Conservation (phyloP, 805 yeast genomes). For the Nakazawaea holstii region DNA sequence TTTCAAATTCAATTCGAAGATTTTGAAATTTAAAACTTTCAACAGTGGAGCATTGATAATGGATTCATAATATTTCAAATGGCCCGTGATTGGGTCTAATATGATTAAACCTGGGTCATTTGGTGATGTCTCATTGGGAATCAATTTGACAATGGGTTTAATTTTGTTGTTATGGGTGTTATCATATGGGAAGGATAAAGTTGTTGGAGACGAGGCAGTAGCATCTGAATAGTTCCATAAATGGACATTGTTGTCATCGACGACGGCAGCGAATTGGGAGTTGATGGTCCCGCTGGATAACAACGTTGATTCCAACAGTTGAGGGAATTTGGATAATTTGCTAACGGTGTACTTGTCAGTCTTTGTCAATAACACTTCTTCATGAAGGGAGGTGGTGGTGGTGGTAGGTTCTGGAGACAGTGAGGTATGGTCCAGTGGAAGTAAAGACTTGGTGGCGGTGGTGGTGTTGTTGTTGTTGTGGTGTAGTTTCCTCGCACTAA, state of each 20-base stretch:
- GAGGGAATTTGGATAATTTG: constrained; percentile 52
- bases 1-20: constrained; percentile 30
- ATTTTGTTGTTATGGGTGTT: constrained; percentile 19
- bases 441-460: not conserved
- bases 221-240: constrained; percentile 66
- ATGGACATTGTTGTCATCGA: constrained; percentile 45
- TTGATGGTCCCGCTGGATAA: constrained; percentile 22
- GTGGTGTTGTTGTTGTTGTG: not conserved
- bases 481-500: constrained; percentile 15
- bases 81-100: constrained; percentile 54
- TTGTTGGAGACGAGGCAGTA: constrained; percentile 34
- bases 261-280: constrained; percentile 24
- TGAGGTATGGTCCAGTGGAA: not conserved
- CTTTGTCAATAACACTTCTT: constrained; percentile 44
- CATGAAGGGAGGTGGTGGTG: not conserved
- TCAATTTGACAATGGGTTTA: constrained; percentile 51
- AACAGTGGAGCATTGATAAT: constrained; percentile 65
- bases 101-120: constrained; percentile 67
- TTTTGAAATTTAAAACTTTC: constrained; percentile 42
- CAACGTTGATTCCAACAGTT: constrained; percentile 17
- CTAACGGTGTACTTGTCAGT: constrained; percentile 54
- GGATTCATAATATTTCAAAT: constrained; percentile 65
- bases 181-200: constrained; percentile 44
- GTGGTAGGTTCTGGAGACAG: constrained; percentile 4
- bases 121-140: constrained; percentile 28